These are phyloP conservation scores for Aphanomyces euteiches DNA, from an alignment of 352 stramenopile species.

Conservation along the genomic window DNA sequence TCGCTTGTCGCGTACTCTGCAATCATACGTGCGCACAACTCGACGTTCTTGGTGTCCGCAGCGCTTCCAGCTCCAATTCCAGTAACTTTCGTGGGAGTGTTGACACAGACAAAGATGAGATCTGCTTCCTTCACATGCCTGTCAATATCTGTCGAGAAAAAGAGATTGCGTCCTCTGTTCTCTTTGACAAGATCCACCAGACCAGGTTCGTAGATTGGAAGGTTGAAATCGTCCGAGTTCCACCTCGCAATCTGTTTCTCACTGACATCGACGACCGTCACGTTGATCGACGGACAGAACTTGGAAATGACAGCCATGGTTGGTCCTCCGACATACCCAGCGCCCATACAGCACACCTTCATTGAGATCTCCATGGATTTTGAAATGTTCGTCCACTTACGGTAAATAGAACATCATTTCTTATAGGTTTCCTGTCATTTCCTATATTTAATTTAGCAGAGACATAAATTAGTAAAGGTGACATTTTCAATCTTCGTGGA, in stretches of 20 bases:
- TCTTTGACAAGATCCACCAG: constrained; percentile 95
- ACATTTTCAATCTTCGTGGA: constrained; percentile 7
- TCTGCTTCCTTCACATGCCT: constrained; percentile 95
- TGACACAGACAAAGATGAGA: constrained; percentile 99
- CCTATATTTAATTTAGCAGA: background rate
- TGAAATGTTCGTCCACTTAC: background rate
- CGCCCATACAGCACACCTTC: constrained; percentile 93
- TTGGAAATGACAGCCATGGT: constrained; percentile 99
- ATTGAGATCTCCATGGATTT: constrained; percentile 15
- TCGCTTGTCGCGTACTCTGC: constrained; percentile 88
- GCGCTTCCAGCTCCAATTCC: constrained; percentile 96
- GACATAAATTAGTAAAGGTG: background rate
- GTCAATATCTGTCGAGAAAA: constrained; percentile 98
- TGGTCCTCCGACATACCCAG: constrained; percentile 98
- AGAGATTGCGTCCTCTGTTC: constrained; percentile 93
- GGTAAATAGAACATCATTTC: background rate
- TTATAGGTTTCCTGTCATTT: no score
- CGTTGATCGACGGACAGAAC: constrained; percentile 95
- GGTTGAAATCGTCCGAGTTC: constrained; percentile 87
- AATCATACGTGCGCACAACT: constrained; percentile 98
- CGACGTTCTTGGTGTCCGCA: constrained; percentile 99
- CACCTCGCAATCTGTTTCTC: constrained; percentile 96
- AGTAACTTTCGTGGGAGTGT: constrained; percentile 98
- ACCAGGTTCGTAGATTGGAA: constrained; percentile 99
- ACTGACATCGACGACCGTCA: constrained; percentile 97